A percentile compares a stretch with the other conserved stretches of the same genome.
These are phyloP conservation scores for Arabidopsis thaliana DNA, from an alignment of 345 rosid genomes.

Conservation along the genomic window DNA sequence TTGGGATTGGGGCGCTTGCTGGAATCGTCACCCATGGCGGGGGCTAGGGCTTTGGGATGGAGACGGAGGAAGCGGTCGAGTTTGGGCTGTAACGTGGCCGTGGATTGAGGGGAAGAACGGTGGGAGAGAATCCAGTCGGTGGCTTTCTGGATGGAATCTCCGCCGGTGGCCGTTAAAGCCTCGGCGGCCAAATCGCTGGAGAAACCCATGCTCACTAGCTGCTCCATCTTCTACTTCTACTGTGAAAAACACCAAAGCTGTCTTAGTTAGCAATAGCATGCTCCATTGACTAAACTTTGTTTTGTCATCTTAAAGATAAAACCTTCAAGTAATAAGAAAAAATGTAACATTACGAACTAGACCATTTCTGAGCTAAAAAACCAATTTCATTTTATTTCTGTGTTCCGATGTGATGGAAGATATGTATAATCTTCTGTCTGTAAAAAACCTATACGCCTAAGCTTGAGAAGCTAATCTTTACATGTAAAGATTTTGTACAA, in stretches of 20 bases:
- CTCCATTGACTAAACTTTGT: too few species aligned
- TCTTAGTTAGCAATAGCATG: not conserved
- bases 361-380: not conserved
- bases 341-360: not conserved
- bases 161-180: slow-evolving; percentile 46
- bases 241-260: not conserved
- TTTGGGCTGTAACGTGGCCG: slow-evolving; percentile 40
- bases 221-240: slow-evolving; percentile 32
- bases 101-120: slow-evolving; percentile 14
- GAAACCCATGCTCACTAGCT: slow-evolving; percentile 46
- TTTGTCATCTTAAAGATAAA: too few species aligned
- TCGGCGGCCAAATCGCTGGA: slow-evolving; percentile 40
- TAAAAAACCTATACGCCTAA: not conserved
- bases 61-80: slow-evolving; percentile 44
- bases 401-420: not conserved
- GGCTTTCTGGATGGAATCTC: slow-evolving; percentile 44
- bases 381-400: not conserved
- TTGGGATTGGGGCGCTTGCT: slow-evolving; percentile 35
- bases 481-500: slow-evolving; percentile 32
- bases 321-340: too few species aligned
- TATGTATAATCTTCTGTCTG: not conserved
- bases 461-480: not conserved
- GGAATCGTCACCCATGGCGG: not conserved
- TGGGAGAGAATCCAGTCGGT: slow-evolving; percentile 45
- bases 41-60: slow-evolving; percentile 25